phyloP scores from a whole-genome alignment of 2,329 filamentous ascomycete species.

The Beauveria sp. region DNA sequence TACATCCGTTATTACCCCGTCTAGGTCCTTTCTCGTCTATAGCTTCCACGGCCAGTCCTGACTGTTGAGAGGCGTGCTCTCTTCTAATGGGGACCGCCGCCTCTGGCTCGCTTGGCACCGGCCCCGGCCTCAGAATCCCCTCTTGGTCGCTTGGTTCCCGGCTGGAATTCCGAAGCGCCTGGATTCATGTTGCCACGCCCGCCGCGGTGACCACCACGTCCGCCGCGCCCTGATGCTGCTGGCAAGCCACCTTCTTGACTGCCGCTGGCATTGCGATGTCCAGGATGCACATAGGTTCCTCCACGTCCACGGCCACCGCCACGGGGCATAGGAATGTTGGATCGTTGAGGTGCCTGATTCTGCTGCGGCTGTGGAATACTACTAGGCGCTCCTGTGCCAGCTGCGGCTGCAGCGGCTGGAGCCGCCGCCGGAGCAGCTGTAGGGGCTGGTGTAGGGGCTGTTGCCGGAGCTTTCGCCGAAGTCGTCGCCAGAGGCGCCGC shows the following conservation, averaged over 20 bases:
- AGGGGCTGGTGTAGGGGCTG: constrained; percentile 11
- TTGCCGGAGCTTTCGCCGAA: constrained; percentile 9
- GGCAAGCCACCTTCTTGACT: constrained; percentile 25
- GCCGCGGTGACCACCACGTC: constrained; percentile 34
- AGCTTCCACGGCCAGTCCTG: not conserved
- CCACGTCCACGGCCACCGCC: constrained; percentile 33
- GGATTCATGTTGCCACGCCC: constrained; percentile 40
- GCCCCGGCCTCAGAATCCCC: constrained; percentile 41
- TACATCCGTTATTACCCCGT: not conserved
- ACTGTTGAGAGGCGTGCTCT: not conserved
- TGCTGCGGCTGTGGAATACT: constrained; percentile 12
- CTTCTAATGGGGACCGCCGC: constrained; percentile 25
- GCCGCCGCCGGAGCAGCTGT: constrained; percentile 9
- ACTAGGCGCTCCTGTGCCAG: constrained; percentile 6
- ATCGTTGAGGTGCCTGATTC: constrained; percentile 18
- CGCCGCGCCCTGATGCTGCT: constrained; percentile 24
- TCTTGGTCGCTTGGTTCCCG: constrained; percentile 48
- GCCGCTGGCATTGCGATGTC: constrained; percentile 28
- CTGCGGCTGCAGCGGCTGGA: constrained; percentile 13
- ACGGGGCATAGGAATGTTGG: constrained; percentile 34
- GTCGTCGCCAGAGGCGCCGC: constrained; percentile 9
- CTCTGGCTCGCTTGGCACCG: constrained; percentile 35
- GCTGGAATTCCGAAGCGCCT: constrained; percentile 47
- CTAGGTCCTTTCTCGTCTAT: not conserved
- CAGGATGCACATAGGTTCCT: constrained; percentile 29